phyloP scores from a whole-genome alignment of 345 rosid genomes.

The Pseudoturritis turrita region DNA sequence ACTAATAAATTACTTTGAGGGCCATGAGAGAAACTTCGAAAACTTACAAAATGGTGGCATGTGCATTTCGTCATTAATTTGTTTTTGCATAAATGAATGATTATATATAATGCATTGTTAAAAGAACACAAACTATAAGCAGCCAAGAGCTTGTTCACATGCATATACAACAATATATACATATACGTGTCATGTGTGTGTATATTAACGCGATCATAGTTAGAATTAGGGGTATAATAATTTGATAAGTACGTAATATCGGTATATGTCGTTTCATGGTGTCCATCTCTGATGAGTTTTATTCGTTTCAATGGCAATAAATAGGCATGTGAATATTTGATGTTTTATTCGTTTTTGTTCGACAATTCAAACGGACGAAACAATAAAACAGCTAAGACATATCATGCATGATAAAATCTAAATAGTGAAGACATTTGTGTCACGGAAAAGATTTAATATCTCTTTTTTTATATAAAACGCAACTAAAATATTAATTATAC shows the following conservation, averaged over 20 bases:
- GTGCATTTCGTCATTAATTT: conserved; percentile 12
- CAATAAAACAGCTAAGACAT: not conserved
- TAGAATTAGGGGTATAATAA: too few relatives aligned
- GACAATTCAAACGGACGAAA: not conserved
- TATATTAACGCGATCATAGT: not conserved
- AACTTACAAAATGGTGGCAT: conserved; percentile 13
- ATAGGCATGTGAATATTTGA: not conserved
- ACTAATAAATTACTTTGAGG: not conserved
- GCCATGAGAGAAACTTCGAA: not conserved
- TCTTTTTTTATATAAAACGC: not conserved
- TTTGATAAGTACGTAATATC: too few relatives aligned
- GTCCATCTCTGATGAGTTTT: too few relatives aligned
- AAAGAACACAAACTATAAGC: conserved; percentile 8
- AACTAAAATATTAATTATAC: not conserved
- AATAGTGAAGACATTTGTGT: conserved; percentile 3
- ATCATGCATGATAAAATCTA: not conserved
- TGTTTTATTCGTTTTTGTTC: not conserved
- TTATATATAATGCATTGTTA: conserved; percentile 3
- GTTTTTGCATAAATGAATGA: conserved; percentile 1
- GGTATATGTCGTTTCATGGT: too few relatives aligned
- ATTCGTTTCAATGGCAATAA: too few relatives aligned
- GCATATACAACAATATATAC: not conserved
- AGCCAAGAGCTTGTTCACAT: not conserved
- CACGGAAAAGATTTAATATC: not conserved
- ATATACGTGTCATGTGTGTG: not conserved